These are phyloP conservation scores for Boletus barrowsii DNA, from an alignment of 768 basidiomycete genomes.

Conservation along the genomic window DNA sequence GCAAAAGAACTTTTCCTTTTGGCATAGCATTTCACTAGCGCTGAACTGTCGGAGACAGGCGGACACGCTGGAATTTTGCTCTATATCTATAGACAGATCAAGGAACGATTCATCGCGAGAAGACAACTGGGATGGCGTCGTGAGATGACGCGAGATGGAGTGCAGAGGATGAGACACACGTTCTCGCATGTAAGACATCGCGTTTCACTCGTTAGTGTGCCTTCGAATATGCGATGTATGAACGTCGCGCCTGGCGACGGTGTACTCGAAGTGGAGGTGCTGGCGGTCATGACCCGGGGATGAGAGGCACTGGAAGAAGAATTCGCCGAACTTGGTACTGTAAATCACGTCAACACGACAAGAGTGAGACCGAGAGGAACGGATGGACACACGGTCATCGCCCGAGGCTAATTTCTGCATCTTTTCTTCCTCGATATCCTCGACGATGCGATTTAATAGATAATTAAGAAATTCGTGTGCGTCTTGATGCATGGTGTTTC, in stretches of 20 bases:
- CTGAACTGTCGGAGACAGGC: conserved; percentile 96
- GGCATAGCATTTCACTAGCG: conserved; percentile 97
- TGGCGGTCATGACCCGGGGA: conserved; percentile 38
- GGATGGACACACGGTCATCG: conserved; percentile 61
- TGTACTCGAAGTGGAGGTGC: conserved; percentile 46
- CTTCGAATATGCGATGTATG: conserved; percentile 92
- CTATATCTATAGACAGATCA: conserved; percentile 98
- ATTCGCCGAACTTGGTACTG: conserved; percentile 60
- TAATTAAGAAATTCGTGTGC: conserved; percentile 98
- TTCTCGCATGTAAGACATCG: conserved; percentile 98
- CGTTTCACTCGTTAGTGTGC: conserved; percentile 93
- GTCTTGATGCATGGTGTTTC: conserved; percentile 93
- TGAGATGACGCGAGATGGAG: conserved; percentile 12
- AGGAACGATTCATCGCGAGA: conserved; percentile 95
- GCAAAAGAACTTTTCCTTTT: conserved; percentile 98
- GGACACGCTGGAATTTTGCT: conserved; percentile 95
- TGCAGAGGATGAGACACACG: conserved; percentile 43
- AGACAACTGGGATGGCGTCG: conserved; percentile 54
- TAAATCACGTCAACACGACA: conserved; percentile 3
- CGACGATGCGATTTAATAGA: conserved; percentile 87
- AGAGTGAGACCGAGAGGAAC: neutral
- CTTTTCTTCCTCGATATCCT: conserved; percentile 81
- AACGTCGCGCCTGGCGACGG: conserved; percentile 62
- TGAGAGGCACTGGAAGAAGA: conserved; percentile 50
- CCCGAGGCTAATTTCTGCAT: conserved; percentile 43